Percentiles rank a stretch among this genome's conserved stretches.
Evolutionary conservation across 2,329 filamentous ascomycete genomes (phyloP).

Genomic region (Dothideomycetes sp.): DNA sequence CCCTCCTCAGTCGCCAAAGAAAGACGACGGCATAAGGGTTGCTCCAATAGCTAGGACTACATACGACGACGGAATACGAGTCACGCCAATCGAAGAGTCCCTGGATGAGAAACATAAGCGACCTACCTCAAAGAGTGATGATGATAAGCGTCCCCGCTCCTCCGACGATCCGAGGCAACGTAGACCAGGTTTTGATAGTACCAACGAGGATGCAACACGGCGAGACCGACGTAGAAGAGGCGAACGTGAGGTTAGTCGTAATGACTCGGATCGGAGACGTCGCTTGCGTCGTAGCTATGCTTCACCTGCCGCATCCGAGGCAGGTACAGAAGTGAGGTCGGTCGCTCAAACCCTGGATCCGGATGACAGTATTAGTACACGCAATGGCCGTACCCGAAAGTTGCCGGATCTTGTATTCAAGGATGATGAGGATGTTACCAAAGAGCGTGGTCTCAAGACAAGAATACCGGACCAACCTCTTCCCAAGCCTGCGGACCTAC

Average conservation of each 20-base stretch:
- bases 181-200: not conserved
- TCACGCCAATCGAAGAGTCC: conserved; percentile 15
- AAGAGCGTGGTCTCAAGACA: not conserved
- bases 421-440: not conserved
- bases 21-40: conserved; percentile 21
- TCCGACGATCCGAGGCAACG: not conserved
- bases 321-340: conserved; percentile 9
- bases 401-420: too few relatives aligned
- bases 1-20: conserved; percentile 12
- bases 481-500: too few relatives aligned
- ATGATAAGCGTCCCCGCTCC: not conserved
- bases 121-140: not conserved
- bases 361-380: conserved; percentile 17
- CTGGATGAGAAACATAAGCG: not conserved
- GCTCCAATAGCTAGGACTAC: not conserved
- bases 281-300: conserved; percentile 3
- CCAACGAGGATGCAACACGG: not conserved
- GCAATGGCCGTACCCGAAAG: conserved; percentile 20
- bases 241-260: conserved; percentile 2
- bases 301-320: conserved; percentile 11
- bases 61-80: conserved; percentile 2
- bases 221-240: not conserved
- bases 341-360: conserved; percentile 13
- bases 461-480: not conserved
- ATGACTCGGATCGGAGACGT: conserved; percentile 6